phyloP scores from a whole-genome alignment of 2,329 filamentous ascomycete species.

The Coccinonectria pachysandricola region DNA sequence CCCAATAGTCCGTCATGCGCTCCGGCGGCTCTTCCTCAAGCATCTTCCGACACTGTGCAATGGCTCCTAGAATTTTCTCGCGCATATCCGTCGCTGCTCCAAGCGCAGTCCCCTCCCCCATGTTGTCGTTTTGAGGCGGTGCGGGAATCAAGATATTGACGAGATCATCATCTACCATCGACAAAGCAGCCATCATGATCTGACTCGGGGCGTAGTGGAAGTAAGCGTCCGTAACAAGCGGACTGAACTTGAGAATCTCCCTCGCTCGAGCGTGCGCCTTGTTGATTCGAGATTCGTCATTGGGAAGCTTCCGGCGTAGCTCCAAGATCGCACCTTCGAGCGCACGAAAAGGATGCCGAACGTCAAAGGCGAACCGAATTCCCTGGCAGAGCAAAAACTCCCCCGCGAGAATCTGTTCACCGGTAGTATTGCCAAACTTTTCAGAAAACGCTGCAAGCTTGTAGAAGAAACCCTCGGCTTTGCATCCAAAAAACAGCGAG shows the following conservation, averaged over 20 bases:
- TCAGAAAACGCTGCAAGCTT: constrained; percentile 54
- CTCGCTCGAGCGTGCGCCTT: constrained; percentile 64
- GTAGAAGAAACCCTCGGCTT: constrained; percentile 78
- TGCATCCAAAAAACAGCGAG: constrained; percentile 84
- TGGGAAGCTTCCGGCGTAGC: constrained; percentile 55
- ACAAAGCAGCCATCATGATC: constrained; percentile 76
- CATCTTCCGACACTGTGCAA: constrained; percentile 43
- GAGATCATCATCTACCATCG: constrained; percentile 61
- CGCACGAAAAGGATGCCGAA: constrained; percentile 80
- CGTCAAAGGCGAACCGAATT: constrained; percentile 85
- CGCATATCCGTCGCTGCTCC: constrained; percentile 21
- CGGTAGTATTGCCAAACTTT: constrained; percentile 58
- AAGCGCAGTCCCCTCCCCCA: constrained; percentile 12
- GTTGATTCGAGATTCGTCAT: constrained; percentile 42
- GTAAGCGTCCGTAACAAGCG: constrained; percentile 86
- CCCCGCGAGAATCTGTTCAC: constrained; percentile 77
- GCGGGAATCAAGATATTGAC: constrained; percentile 37
- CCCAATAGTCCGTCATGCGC: constrained; percentile 44
- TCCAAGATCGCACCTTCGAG: constrained; percentile 83
- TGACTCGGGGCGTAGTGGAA: constrained; percentile 93
- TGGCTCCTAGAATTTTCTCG: constrained; percentile 38
- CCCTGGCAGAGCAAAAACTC: constrained; percentile 91
- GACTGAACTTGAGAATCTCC: constrained; percentile 65
- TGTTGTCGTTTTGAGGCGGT: constrained; percentile 22
- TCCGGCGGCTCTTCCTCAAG: constrained; percentile 47